Conservation (phyloP, 2,329 filamentous ascomycete genomes). For the Xylariaceae sp. region DNA sequence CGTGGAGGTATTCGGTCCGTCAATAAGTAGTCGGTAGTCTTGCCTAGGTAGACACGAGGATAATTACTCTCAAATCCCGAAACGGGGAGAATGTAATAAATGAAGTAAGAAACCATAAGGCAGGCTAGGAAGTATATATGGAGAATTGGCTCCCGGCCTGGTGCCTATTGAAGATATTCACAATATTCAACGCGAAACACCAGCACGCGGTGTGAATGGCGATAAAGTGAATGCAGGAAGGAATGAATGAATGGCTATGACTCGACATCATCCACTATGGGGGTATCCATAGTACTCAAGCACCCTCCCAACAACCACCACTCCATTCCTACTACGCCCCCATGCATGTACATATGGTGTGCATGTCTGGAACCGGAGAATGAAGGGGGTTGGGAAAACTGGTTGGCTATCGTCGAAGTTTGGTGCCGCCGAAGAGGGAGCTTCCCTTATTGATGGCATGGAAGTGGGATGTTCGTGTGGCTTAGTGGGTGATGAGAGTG, state of each 20-base stretch:
- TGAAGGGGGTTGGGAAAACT: too few species aligned
- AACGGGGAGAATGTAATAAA: too few species aligned
- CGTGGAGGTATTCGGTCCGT: neutral
- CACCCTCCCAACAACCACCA: too few species aligned
- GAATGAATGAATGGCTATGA: conserved; percentile 7
- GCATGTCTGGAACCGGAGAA: too few species aligned
- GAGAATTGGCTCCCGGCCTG: neutral
- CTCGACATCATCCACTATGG: conserved; percentile 6
- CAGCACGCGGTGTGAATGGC: conserved; percentile 5
- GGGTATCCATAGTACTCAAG: conserved; percentile 14
- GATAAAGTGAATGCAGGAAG: too few species aligned
- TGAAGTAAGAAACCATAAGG: neutral
- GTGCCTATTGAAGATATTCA: conserved; percentile 7
- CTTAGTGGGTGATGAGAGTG: too few species aligned
- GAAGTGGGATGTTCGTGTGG: conserved; percentile 1
- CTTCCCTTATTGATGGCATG: too few species aligned
- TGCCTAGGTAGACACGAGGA: too few species aligned
- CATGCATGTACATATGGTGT: too few species aligned
- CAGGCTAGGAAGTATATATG: neutral
- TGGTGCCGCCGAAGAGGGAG: neutral
- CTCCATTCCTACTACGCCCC: too few species aligned
- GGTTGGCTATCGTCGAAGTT: conserved; percentile 1
- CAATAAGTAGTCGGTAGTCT: too few species aligned
- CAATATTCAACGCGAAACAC: conserved; percentile 10
- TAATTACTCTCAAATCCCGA: too few species aligned